phyloP scores from a whole-genome alignment of 2,329 filamentous ascomycete species.

The Fusarium coffeatum region DNA sequence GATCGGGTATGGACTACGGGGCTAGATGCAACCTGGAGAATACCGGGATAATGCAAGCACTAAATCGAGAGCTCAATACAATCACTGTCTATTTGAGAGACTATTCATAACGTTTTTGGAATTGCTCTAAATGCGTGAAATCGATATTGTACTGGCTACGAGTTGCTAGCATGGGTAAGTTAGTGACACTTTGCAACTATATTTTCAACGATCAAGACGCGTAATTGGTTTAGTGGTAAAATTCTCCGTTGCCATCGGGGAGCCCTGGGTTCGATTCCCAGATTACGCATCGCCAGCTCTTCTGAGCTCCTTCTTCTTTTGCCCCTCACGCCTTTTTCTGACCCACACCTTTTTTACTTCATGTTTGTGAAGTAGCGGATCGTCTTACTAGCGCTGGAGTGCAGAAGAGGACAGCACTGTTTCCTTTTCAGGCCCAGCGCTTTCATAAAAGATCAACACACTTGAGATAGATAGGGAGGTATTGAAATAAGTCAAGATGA shows the following conservation, averaged over 20 bases:
- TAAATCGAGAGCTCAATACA: neutral
- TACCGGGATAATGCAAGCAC: fast-evolving
- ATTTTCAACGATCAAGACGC: neutral
- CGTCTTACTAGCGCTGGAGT: neutral
- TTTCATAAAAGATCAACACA: neutral
- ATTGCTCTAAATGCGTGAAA: neutral
- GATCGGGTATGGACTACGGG: neutral
- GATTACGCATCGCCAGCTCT: neutral
- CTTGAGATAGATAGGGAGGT: neutral
- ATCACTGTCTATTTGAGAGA: neutral
- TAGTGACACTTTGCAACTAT: fast-evolving
- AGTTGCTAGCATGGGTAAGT: fast-evolving
- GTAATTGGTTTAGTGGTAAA: constrained; percentile 6
- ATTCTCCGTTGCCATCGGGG: constrained; percentile 11
- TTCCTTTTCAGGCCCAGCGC: neutral
- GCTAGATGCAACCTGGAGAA: neutral
- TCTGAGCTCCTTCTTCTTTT: neutral
- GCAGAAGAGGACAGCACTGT: neutral
- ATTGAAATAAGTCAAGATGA: neutral
- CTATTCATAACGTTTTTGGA: neutral
- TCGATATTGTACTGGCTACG: no score
- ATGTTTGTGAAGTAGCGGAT: neutral
- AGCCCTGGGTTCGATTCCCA: constrained; percentile 12
- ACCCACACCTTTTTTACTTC: neutral
- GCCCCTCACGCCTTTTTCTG: fast-evolving